These are phyloP conservation scores for Debaryomyces sp. DNA, from an alignment of 1,139 yeast genomes.

Conservation along the genomic window DNA sequence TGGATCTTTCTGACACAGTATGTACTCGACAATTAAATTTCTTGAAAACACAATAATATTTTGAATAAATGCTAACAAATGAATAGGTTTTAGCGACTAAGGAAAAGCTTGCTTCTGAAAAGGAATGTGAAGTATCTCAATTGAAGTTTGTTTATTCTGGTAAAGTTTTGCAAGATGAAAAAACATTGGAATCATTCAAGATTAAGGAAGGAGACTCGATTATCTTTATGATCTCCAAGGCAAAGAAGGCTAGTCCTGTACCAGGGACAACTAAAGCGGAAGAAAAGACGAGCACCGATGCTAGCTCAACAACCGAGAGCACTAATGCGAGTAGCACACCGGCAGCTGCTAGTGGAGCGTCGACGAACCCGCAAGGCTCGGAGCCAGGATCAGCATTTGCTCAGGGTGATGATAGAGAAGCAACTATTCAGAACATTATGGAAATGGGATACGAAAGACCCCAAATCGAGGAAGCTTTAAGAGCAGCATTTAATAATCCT, in stretches of 20 bases:
- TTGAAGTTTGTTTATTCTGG: constrained; percentile 93
- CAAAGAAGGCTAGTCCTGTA: constrained; percentile 37
- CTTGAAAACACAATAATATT: not conserved
- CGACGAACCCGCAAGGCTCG: constrained; percentile 23
- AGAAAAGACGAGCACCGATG: constrained; percentile 10
- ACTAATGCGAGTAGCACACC: constrained; percentile 22
- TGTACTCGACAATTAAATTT: constrained; percentile 24
- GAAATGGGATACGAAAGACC: constrained; percentile 95
- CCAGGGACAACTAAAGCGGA: constrained; percentile 17
- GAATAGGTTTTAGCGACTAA: constrained; percentile 65
- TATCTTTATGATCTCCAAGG: constrained; percentile 81
- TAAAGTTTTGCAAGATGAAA: constrained; percentile 84
- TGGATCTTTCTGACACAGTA: constrained; percentile 71
- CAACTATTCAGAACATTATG: constrained; percentile 77
- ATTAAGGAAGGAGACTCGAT: constrained; percentile 89
- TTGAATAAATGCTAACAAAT: constrained; percentile 3
- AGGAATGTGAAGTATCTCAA: constrained; percentile 73
- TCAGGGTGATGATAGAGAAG: constrained; percentile 65
- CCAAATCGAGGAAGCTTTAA: constrained; percentile 85
- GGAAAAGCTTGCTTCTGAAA: constrained; percentile 68
- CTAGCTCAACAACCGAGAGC: constrained; percentile 21
- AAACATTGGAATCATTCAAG: constrained; percentile 69
- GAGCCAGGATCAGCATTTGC: constrained; percentile 54
- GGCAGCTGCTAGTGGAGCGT: constrained; percentile 25
- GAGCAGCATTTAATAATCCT: constrained; percentile 97